A percentile compares a stretch with the other conserved stretches of the same genome.
phyloP scores from a whole-genome alignment of 495 filamentous ascomycete genomes.

The Neurospora cerealis region DNA sequence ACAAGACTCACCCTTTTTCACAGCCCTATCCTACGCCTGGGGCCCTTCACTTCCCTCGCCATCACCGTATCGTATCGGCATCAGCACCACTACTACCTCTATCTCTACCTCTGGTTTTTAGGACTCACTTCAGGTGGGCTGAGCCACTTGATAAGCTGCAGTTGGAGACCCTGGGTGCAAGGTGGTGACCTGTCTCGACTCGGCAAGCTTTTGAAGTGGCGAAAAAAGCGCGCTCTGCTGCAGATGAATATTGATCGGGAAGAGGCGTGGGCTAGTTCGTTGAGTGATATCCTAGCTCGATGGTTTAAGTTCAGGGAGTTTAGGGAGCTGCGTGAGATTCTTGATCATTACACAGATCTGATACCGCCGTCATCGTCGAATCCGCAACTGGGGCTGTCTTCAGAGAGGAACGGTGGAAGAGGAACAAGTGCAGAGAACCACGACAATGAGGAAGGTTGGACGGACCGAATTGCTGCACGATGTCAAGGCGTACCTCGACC shows the following conservation, averaged over 20 bases:
- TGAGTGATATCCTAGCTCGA: not conserved
- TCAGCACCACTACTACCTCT: too few relatives aligned
- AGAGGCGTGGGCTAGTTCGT: not conserved
- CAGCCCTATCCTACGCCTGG: conserved; percentile 6
- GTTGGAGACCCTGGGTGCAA: not conserved
- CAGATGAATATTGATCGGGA: not conserved
- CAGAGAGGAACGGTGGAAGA: not conserved
- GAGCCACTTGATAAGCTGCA: not conserved
- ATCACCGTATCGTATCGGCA: not conserved
- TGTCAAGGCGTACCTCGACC: not conserved
- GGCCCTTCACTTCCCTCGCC: not conserved
- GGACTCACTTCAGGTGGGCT: not conserved
- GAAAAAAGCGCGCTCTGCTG: not conserved
- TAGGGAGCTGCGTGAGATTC: not conserved
- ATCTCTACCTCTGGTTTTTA: too few relatives aligned
- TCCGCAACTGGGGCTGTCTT: not conserved
- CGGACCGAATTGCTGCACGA: not conserved
- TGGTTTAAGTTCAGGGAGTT: not conserved
- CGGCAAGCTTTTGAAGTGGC: not conserved
- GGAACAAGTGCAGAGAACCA: not conserved
- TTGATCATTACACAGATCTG: not conserved
- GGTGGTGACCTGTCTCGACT: not conserved
- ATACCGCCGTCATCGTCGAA: not conserved
- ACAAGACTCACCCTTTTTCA: not conserved
- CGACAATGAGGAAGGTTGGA: not conserved